Evolutionary conservation across 192 early-diverging fungal species (phyloP), one percentile per base, ranked within the genome.

Genomic region (Thoreauomyces humboldtii): DNA sequence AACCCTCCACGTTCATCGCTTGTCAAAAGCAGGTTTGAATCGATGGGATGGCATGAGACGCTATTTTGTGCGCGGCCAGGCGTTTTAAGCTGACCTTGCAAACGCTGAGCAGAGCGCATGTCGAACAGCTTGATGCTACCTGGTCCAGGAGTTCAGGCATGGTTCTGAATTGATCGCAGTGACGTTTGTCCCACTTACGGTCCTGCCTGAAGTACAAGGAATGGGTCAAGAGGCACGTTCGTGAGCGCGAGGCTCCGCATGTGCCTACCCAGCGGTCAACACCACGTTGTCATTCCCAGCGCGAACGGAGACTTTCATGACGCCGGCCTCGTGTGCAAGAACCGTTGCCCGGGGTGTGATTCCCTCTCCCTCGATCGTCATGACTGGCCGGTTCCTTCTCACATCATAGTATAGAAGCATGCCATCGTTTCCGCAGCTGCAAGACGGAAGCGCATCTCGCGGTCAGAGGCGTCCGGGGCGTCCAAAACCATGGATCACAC

Each of bases 101-200:
- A 22, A 7, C 14, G 63, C 19, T 65, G 52, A n/a, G 32, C 9
- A 21, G 33, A 57, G 2, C 63, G 28, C 19, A 56, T 43, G 37
- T 65, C 63, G n/a, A 21, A 65, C 17, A 65, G 25, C 24, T 65
- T 65, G n/a, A n/a, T n/a, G n/a, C n/a, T n/a, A n/a, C n/a, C n/a
- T n/a, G n/a, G n/a, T n/a, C n/a, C n/a, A n/a, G n/a, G n/a, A n/a
- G n/a, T n/a, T n/a, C n/a, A n/a, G n/a, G n/a, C n/a, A n/a, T n/a
- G n/a, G n/a, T n/a, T n/a, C n/a, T n/a, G n/a, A n/a, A n/a, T n/a
- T n/a, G n/a, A n/a, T n/a, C n/a, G n/a, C n/a, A n/a, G n/a, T n/a
- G n/a, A n/a, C n/a, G n/a, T n/a, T n/a, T n/a, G n/a, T n/a, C n/a
- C n/a, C n/a, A n/a, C n/a, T n/a, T n/a, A n/a, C n/a, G n/a, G n/a